Evolutionary conservation across 2,329 filamentous ascomycete species (phyloP), one percentile per base, ranked within the genome.

Genomic region (Colletotrichum karsti): DNA sequence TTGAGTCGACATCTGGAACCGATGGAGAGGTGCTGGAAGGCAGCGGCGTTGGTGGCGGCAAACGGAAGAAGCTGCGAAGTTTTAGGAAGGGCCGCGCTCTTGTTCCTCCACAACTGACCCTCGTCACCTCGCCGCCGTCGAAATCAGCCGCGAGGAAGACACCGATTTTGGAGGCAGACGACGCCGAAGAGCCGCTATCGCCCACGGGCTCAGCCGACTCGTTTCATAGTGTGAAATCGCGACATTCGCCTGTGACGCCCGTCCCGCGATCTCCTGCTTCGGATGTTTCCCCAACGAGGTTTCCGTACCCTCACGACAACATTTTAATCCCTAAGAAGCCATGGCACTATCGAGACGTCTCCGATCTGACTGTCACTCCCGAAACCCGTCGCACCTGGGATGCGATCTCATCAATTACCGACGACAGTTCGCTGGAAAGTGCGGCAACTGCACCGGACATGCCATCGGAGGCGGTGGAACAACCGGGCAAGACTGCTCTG

Each of bases 181-280:
- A 69, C 46, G 58, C 73, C 30, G 67, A 75, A 51, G 75, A 75
- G 35, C 73, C 76, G 10, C 73, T 76, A n/a, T 87, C 86, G 9
- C 82, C 85, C 5, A 80, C 81, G 30, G 80, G 75, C 37, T 83
- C 83, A 13, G 76, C 82, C 15, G 86, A 87, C 58, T 88, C 87
- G 1, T 88, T 89, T 69, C 85, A 87, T 72, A 87, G 83, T 63
- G 79, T 83, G 5, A 80, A 86, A 67, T 86, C 86, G 8, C 87
- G 85, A 85, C 80, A 84, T 69, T 84, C 85, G 22, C 79, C 82
- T 9, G 74, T 80, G 39, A 78, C 79, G 5, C 77, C 82, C 26
- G 75, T 83, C 3, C 82, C 83, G 22, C 82, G 81, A 6, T 86
- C 85, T 3, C 82, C 84, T 18, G 74, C 78, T 15, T 82, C 83